These are phyloP conservation scores for Termitomyces titanicus DNA, from an alignment of 768 basidiomycete genomes.

Conservation along the genomic window DNA sequence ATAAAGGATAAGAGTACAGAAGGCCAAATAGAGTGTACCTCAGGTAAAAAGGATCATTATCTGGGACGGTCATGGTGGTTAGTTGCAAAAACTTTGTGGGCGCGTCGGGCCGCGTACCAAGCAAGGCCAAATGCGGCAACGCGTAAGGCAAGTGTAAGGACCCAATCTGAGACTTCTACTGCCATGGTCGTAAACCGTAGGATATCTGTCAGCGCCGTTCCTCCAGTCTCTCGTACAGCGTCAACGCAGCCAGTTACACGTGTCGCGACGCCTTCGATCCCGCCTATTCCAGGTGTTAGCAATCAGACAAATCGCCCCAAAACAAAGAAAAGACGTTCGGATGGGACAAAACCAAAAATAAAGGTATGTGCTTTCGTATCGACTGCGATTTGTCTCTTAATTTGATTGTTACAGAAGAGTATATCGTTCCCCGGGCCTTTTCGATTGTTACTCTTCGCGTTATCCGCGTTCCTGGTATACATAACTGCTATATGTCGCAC, in stretches of 20 bases:
- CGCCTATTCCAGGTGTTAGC: slow-evolving; percentile 9
- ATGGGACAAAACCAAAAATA: not conserved
- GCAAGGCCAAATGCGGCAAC: not conserved
- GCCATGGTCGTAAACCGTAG: slow-evolving; percentile 65
- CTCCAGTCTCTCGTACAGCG: slow-evolving; percentile 43
- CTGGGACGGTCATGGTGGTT: slow-evolving; percentile 39
- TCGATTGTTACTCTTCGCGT: slow-evolving; percentile 25
- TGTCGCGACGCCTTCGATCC: slow-evolving; percentile 19
- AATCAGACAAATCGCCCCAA: slow-evolving; percentile 15
- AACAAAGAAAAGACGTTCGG: not conserved
- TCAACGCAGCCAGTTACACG: slow-evolving; percentile 46
- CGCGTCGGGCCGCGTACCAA: not conserved
- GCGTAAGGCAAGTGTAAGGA: not conserved
- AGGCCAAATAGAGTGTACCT: slow-evolving; percentile 39
- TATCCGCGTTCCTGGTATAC: slow-evolving; percentile 47
- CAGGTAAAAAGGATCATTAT: slow-evolving; percentile 78
- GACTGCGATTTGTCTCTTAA: not conserved
- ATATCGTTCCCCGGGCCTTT: not conserved
- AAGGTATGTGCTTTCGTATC: not conserved
- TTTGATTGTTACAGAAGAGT: not conserved
- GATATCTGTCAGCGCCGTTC: slow-evolving; percentile 49
- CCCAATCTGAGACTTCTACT: not conserved
- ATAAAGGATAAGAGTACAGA: not conserved
- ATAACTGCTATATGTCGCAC: slow-evolving; percentile 45
- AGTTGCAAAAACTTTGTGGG: not conserved